A percentile compares a stretch with the other conserved stretches of the same genome.
phyloP scores from a whole-genome alignment of 192 early-diverging fungal genomes.

The Linnemannia exigua region DNA sequence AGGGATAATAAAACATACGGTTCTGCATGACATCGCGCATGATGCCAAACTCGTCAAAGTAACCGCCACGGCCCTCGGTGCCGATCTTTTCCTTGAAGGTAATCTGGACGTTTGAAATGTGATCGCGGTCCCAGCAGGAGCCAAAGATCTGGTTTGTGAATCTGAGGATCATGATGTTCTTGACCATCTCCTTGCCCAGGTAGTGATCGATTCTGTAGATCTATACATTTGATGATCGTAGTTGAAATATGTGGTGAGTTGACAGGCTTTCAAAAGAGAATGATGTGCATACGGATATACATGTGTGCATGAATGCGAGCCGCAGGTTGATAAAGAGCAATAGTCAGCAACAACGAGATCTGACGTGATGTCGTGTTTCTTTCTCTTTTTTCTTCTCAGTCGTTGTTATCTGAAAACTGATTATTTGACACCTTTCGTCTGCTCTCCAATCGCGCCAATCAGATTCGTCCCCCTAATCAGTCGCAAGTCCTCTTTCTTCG shows the following conservation, averaged over 20 bases:
- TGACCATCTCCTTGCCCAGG: conserved; percentile 98
- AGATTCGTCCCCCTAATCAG: conserved; percentile 49
- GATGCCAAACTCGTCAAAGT: conserved; percentile 98
- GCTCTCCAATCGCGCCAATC: conserved; percentile 53
- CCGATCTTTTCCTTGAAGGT: conserved; percentile 98
- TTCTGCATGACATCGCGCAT: conserved; percentile 91
- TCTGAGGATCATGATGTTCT: conserved; percentile 91
- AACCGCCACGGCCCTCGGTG: conserved; percentile 96
- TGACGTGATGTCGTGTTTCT: background rate
- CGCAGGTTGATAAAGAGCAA: background rate
- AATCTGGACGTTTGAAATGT: conserved; percentile 94
- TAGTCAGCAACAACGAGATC: background rate
- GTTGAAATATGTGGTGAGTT: background rate
- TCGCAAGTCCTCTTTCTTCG: conserved; percentile 2
- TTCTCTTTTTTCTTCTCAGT: background rate
- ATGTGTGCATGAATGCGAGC: no score
- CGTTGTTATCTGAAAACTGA: background rate
- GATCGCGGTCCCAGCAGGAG: conserved; percentile 85
- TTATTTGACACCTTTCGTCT: background rate
- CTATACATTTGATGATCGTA: conserved; percentile 35
- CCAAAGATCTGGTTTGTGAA: conserved; percentile 93
- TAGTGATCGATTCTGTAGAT: conserved; percentile 98
- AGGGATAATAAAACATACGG: conserved; percentile 28
- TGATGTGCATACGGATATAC: no score
- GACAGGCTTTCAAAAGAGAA: background rate